Percentiles rank a stretch among this genome's conserved stretches.
Evolutionary conservation across 2,329 filamentous ascomycete genomes (phyloP).

Genomic region (Colletotrichum agaves): DNA sequence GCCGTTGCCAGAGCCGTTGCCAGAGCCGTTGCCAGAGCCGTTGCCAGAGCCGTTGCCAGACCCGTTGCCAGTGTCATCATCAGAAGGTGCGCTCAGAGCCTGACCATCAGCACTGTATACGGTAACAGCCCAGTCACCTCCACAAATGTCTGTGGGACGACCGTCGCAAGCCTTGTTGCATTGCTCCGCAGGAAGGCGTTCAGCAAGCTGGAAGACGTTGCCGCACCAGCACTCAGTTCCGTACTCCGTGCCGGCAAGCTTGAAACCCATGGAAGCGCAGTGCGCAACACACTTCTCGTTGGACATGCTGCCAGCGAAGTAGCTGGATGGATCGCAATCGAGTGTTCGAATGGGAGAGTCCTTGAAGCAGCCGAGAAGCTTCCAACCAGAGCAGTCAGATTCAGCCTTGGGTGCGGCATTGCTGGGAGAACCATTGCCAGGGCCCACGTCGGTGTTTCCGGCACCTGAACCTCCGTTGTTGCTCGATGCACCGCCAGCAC

Average conservation of each 20-base stretch:
- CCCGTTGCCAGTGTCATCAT: conserved; percentile 9
- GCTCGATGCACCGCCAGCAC: not conserved
- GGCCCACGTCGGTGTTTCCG: not conserved
- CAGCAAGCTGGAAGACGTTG: conserved; percentile 35
- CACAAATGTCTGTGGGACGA: conserved; percentile 29
- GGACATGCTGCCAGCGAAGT: conserved; percentile 54
- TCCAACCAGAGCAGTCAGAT: conserved; percentile 40
- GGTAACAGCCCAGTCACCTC: conserved; percentile 36
- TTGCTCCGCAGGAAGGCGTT: conserved; percentile 25
- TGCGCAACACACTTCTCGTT: conserved; percentile 59
- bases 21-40: not conserved
- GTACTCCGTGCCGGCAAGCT: conserved; percentile 62
- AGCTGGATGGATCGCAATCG: conserved; percentile 41
- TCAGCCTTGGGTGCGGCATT: not conserved
- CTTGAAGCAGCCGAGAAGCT: conserved; percentile 47
- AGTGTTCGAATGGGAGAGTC: conserved; percentile 40
- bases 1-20: conserved; percentile 1
- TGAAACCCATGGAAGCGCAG: conserved; percentile 54
- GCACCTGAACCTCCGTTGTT: not conserved
- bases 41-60: not conserved
- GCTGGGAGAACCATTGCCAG: conserved; percentile 8
- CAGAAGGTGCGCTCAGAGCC: conserved; percentile 20
- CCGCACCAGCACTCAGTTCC: conserved; percentile 64
- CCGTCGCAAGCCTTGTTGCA: conserved; percentile 35
- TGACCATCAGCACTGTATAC: conserved; percentile 37